Evolutionary conservation across 805 yeast genomes (phyloP), one percentile per base, ranked within the genome.

Genomic region (Lipomyces sp.): DNA sequence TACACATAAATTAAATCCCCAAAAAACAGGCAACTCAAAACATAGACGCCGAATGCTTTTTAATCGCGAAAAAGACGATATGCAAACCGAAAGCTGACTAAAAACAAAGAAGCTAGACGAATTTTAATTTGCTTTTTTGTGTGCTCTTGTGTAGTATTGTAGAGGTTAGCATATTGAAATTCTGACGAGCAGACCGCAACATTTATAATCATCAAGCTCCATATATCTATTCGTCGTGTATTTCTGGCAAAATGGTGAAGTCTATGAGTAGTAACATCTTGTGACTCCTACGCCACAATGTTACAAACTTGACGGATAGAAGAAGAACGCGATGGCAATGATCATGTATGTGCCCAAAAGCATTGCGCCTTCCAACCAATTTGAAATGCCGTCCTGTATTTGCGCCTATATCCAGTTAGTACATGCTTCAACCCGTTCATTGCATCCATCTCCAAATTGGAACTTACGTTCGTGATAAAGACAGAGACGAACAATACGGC

Each of bases 311-410:
- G 67, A 7, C n/a, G 99, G 99, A 74, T 92, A 90, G 77, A 85
- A 90, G 81, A 84, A 90, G 82, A 95, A 95, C 1, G 98, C 93
- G 73, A 95, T 82, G 1, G 97, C 97, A 64, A 92, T 88, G 64
- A 95, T 89, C 65, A 88, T 76, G 76, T 95, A 95, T 62, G 97
- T 90, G 66, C 96, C 87, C 64, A 95, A 77, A 71, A 95, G 83
- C 95, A 95, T 88, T 50, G 88, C 92, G 63, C 99, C 99, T 81
- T 95, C 99, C 63, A 95, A 83, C 98, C 98, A 95, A 77, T 95
- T 94, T 67, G 93, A 86, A 77, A 92, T 96, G 65, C 99, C 99
- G 76, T 95, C 99, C 69, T 90, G 84, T 70, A 95, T 89, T 55
- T 68, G 71, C 3, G 71, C 65, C 66, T 63, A 34, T 7, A 53